A percentile compares a stretch with the other conserved stretches of the same genome.
phyloP scores from a whole-genome alignment of 2,329 filamentous ascomycete genomes.

The Pseudogymnoascus sp. region DNA sequence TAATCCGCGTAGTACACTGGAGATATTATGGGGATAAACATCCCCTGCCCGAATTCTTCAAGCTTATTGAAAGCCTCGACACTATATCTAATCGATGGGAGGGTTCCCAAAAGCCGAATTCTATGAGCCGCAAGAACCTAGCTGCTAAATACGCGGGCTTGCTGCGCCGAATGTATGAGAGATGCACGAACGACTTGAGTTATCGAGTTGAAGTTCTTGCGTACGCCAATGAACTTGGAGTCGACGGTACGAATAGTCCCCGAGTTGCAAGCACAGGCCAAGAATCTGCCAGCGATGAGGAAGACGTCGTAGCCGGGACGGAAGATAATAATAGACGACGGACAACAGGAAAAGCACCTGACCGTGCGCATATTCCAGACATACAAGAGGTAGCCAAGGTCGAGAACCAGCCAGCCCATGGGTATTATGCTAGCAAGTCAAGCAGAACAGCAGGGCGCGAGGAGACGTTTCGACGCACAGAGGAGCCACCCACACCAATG shows the following conservation, averaged over 20 bases:
- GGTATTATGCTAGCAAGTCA: background rate
- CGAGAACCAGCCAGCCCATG: background rate
- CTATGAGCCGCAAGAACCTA: constrained; percentile 13
- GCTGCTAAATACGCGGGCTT: constrained; percentile 18
- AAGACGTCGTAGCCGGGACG: background rate
- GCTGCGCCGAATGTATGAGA: constrained; percentile 14
- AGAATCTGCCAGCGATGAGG: constrained; percentile 1
- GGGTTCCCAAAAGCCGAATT: constrained; percentile 10
- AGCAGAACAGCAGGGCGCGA: background rate
- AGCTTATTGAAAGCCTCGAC: constrained; percentile 21
- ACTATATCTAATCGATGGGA: constrained; percentile 21
- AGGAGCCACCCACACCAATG: background rate
- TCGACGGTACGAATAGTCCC: background rate
- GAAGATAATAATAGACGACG: background rate
- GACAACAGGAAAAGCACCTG: background rate
- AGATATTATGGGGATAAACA: constrained; percentile 18
- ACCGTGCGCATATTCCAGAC: background rate
- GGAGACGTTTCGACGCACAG: background rate
- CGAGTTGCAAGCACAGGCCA: background rate
- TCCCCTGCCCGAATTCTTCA: constrained; percentile 22
- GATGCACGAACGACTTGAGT: constrained; percentile 11
- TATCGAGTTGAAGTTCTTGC: constrained; percentile 15
- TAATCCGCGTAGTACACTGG: constrained; percentile 19
- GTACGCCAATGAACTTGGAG: constrained; percentile 12
- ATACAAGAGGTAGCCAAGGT: background rate